Conservation (phyloP, 2,329 filamentous ascomycete genomes). For the Tolypocladium capitatum region DNA sequence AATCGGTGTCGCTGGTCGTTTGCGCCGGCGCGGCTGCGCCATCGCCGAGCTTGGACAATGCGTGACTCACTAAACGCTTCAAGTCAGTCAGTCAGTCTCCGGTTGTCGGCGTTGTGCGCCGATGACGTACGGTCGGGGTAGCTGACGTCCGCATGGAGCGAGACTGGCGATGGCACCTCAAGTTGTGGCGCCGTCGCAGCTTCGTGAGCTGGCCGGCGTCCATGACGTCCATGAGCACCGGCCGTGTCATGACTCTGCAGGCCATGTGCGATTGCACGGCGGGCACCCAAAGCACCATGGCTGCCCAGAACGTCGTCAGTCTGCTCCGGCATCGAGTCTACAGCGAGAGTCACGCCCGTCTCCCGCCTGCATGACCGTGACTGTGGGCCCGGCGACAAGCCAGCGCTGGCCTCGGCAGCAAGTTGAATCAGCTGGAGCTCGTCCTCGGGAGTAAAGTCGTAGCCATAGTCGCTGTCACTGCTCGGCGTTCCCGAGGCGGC, state of each 20-base stretch:
- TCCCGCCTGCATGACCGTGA: not conserved
- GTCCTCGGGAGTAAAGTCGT: slow-evolving; percentile 33
- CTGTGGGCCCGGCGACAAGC: not conserved
- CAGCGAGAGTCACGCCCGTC: slow-evolving; percentile 1
- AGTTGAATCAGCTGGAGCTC: slow-evolving; percentile 26
- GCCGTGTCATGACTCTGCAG: not conserved
- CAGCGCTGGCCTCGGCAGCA: slow-evolving; percentile 9
- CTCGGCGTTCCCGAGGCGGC: slow-evolving; percentile 8
- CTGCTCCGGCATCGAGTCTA: slow-evolving; percentile 12
- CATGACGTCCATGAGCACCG: not conserved
- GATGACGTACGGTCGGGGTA: slow-evolving; percentile 42
- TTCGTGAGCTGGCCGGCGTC: not conserved
- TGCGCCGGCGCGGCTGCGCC: slow-evolving; percentile 4
- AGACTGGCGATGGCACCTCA: not conserved
- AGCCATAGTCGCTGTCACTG: slow-evolving; percentile 31
- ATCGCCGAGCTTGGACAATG: slow-evolving; percentile 15
- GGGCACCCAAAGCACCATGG: not conserved
- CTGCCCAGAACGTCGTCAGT: slow-evolving; percentile 1
- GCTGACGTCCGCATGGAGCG: slow-evolving; percentile 16
- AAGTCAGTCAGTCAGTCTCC: slow-evolving; percentile 43
- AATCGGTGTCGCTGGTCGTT: not conserved
- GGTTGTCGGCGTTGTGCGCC: not conserved
- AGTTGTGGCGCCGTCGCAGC: not conserved
- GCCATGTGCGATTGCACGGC: not conserved
- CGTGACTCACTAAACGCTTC: slow-evolving; percentile 50